These are phyloP conservation scores for Kwoniella europaea DNA, from an alignment of 768 basidiomycete species.

Conservation along the genomic window DNA sequence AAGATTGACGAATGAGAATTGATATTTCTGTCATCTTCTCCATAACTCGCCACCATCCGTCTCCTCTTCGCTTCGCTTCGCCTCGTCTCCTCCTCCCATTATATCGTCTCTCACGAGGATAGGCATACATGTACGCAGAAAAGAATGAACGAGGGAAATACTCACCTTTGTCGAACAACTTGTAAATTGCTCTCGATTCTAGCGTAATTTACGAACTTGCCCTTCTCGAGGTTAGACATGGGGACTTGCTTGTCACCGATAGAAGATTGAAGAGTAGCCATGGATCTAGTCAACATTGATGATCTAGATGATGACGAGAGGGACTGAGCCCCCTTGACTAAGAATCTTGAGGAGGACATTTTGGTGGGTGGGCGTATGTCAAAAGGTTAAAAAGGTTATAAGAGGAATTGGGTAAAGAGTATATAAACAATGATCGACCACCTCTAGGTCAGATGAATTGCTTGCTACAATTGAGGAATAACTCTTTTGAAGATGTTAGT, in stretches of 20 bases:
- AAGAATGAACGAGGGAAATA: conserved; percentile 59
- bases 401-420: neutral
- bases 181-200: conserved; percentile 97
- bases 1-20: conserved; percentile 4
- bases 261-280: conserved; percentile 49
- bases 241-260: conserved; percentile 59
- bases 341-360: conserved; percentile 40
- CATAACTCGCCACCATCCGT: neutral
- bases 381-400: neutral
- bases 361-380: conserved; percentile 8
- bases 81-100: too few species aligned
- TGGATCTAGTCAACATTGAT: conserved; percentile 39
- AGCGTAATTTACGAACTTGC: conserved; percentile 61
- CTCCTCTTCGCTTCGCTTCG: neutral
- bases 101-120: neutral
- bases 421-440: neutral
- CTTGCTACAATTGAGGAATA: neutral
- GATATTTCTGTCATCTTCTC: neutral
- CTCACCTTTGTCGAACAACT: conserved; percentile 79
- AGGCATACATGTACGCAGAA: neutral
- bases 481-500: neutral
- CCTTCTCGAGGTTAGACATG: conserved; percentile 60
- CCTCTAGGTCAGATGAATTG: conserved; percentile 9
- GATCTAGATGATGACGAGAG: conserved; percentile 32
- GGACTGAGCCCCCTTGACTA: conserved; percentile 37